These are phyloP conservation scores for Tinospora cordifolia DNA, from an alignment of 164 flowering plant species.

Conservation along the genomic window DNA sequence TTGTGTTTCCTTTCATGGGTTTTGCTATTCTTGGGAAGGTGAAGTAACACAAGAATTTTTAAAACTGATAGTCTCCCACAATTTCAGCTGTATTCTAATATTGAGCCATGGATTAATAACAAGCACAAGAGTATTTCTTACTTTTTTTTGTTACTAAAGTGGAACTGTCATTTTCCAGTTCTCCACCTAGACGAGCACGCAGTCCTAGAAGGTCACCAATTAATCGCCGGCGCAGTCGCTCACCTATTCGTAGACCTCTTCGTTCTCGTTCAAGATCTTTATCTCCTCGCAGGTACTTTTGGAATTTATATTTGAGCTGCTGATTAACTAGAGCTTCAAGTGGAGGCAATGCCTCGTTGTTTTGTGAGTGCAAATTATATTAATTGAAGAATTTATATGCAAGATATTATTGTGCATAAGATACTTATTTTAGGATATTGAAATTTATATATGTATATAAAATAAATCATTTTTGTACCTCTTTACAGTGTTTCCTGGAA, in stretches of 20 bases:
- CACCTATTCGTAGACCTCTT: constrained; percentile 74
- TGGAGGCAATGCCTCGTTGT: neutral
- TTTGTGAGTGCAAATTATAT: neutral
- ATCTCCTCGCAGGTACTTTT: constrained; percentile 75
- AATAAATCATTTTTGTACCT: too few relatives aligned
- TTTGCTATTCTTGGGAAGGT: neutral
- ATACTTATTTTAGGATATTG: too few relatives aligned
- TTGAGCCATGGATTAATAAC: neutral
- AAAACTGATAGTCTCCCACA: too few relatives aligned
- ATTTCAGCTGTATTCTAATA: neutral
- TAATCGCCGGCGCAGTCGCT: constrained; percentile 75
- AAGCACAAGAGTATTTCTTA: neutral
- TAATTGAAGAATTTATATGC: too few relatives aligned
- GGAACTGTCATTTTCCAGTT: constrained; percentile 31
- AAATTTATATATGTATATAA: too few relatives aligned
- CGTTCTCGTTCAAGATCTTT: constrained; percentile 73
- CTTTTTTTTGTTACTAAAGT: neutral
- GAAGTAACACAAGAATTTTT: neutral
- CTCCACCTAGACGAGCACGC: constrained; percentile 78
- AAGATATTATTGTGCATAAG: too few relatives aligned
- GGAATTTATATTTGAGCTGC: neutral
- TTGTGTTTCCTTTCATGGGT: neutral
- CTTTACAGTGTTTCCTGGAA: too few relatives aligned
- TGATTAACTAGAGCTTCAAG: too few relatives aligned
- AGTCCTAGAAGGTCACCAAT: constrained; percentile 86